Percentiles rank a stretch among this genome's conserved stretches.
Evolutionary conservation across 805 yeast species (phyloP).

Genomic region (Suhomyces emberorum): DNA sequence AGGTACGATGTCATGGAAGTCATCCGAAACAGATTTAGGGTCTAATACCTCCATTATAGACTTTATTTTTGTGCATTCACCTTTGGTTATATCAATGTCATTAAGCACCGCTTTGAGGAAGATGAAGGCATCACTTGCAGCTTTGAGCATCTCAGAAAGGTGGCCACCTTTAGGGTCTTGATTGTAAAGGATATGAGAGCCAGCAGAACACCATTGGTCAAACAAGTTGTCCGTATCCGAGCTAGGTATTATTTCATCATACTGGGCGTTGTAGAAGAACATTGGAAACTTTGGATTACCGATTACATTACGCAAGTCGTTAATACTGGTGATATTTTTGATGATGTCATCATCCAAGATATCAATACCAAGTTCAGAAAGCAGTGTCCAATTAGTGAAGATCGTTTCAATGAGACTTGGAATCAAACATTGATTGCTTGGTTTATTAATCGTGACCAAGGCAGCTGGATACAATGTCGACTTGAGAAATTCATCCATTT

Average conservation of each 20-base stretch:
- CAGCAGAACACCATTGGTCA: slow-evolving; percentile 21
- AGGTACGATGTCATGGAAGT: too few relatives aligned
- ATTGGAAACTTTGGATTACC: slow-evolving; percentile 11
- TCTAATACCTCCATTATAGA: too few relatives aligned
- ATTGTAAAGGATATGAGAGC: background rate
- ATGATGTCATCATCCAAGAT: slow-evolving; percentile 2
- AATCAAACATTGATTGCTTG: slow-evolving; percentile 3
- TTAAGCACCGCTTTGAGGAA: slow-evolving; percentile 16
- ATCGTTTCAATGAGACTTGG: background rate
- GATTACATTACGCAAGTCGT: background rate
- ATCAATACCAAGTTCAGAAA: background rate
- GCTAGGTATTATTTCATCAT: slow-evolving; percentile 12
- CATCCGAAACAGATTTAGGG: too few relatives aligned
- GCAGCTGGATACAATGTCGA: slow-evolving; percentile 5
- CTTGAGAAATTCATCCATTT: slow-evolving; percentile 7
- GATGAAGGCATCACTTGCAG: slow-evolving; percentile 15
- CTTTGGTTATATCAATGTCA: slow-evolving; percentile 8
- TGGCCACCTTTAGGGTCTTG: slow-evolving; percentile 14
- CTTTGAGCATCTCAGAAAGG: slow-evolving; percentile 12
- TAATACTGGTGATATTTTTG: background rate
- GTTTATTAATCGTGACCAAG: background rate
- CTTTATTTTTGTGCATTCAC: too few relatives aligned
- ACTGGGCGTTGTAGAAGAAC: slow-evolving; percentile 8
- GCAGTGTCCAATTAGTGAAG: background rate
- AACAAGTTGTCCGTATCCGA: slow-evolving; percentile 12